Conservation (phyloP, 257 asterid species). For the Solanum paucissectum region DNA sequence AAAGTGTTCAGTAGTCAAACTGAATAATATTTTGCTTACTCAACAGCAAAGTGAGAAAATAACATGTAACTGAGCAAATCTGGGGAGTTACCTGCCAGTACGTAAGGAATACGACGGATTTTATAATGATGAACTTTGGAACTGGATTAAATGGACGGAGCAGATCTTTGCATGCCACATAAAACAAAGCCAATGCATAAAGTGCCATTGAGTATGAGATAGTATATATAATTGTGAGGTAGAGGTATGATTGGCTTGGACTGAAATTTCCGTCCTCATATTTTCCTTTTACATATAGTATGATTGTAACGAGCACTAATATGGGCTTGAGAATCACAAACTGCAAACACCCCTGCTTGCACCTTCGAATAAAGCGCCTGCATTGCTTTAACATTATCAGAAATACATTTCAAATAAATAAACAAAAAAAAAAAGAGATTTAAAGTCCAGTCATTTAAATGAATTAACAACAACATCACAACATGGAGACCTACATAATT, state of each 20-base stretch:
- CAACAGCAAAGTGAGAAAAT: not conserved
- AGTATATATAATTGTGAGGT: slow-evolving; percentile 88
- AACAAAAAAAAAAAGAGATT: not conserved
- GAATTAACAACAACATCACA: not conserved
- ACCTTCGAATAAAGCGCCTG: slow-evolving; percentile 96
- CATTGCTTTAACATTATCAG: slow-evolving; percentile 9
- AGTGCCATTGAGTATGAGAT: slow-evolving; percentile 92
- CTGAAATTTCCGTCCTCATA: slow-evolving; percentile 90
- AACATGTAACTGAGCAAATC: not conserved
- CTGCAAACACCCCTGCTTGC: slow-evolving; percentile 97
- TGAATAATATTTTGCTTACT: not conserved
- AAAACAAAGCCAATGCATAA: slow-evolving; percentile 83
- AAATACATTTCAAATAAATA: not conserved
- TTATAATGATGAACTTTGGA: slow-evolving; percentile 88
- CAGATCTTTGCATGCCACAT: slow-evolving; percentile 89
- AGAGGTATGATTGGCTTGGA: slow-evolving; percentile 82
- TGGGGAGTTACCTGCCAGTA: slow-evolving; percentile 77
- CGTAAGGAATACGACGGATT: slow-evolving; percentile 90
- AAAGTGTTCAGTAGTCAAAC: not conserved
- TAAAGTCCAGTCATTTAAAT: not conserved
- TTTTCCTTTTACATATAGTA: slow-evolving; percentile 83
- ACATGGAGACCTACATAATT: not conserved
- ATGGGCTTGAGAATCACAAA: slow-evolving; percentile 95
- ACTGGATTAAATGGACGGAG: slow-evolving; percentile 97
- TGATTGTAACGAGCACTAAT: slow-evolving; percentile 61